Base-by-base conservation (phyloP, 2,329 filamentous ascomycete species). In the Coniochaeta sp. region DNA sequence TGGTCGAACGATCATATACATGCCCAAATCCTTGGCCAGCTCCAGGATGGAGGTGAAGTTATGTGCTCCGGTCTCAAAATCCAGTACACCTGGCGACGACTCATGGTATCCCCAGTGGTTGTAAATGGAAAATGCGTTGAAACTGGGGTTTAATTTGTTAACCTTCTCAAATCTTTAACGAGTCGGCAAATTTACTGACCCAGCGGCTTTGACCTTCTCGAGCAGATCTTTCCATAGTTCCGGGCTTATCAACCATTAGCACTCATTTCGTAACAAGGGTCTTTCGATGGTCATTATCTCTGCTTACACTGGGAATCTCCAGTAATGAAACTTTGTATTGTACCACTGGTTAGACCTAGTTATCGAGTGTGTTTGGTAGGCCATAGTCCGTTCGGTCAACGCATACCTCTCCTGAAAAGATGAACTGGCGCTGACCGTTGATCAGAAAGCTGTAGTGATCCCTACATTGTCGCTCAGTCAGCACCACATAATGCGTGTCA, bases 1-100 rank as follows among this genome's bases (percentile, higher is more conserved):
- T 0, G 84, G 82, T 0, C 84, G 75, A 1, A 80, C 77, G 30
- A 85, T 78, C 42, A 83, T 76, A 63, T 83, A 84, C 42, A 84
- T 70, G 2, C 81, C 82, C 26, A 83, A 71, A 42, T 81, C 74
- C 63, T 82, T 77, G 3, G 82, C 81, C 28, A 83, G 73, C 30
- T 80, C 77, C 58, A 82, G 77, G 44, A 85, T 75, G 9, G 73
- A 71, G 4, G 77, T 78, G 61, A 84, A 80, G 64, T 85, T 75
- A 61, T 81, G 82, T 3, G 81, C 79, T 2, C 78, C 81, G 14
- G 72, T 81, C 58, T 75, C 72, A 62, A 84, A 83, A 67, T 83
- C 81, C 6, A 66, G 62, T 8, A 50, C 62, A 0, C 72, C 74
- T 0, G 72, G 70, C 0, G 69, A 64, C 3, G 73, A 68, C 54